Evolutionary conservation across 176 grass and related monocot species (phyloP), one percentile per base, ranked within the genome.

Genomic region (Eleusine indica): DNA sequence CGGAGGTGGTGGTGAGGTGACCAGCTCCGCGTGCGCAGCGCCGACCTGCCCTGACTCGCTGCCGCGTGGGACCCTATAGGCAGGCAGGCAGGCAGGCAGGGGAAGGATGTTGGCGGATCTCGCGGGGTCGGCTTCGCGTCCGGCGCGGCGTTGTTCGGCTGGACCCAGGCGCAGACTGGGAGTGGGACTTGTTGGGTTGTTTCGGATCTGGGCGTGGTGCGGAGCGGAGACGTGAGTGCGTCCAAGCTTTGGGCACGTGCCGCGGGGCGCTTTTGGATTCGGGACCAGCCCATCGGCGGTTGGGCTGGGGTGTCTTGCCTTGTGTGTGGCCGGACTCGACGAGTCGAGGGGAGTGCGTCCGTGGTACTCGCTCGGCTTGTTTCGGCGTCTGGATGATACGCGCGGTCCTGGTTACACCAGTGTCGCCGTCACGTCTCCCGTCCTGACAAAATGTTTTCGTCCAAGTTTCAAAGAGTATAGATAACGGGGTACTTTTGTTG

Each of bases 231-330:
- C 32, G 68, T 74, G 69, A 74, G 81, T 89, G 77, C 72, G 78
- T 82, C 83, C 78, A 81, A 86, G 82, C 72, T 66, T 71, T 82
- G 88, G 84, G 72, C 87, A 89, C 79, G 77, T 81, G 82, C 49
- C 68, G 48, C 19, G 71, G 75, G 52, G 48, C 16, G 39, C 37
- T 71, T 76, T 88, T 74, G 35, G 70, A 4, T 13, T 10, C 66
- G 60, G 29, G 67, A 75, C 53, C n/a, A n/a, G n/a, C n/a, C n/a
- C n/a, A n/a, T n/a, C n/a, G n/a, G n/a, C 22, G 60, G 60, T 29
- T 63, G 60, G 60, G 60, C 60, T 29, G 60, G 60, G 22, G 22
- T 9, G 6, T 61, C 21, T 0, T 15, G 6, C 7, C 43, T 6
- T n/a, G n/a, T n/a, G n/a, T n/a, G n/a, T n/a, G n/a, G n/a, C n/a